Conservation (phyloP, 805 yeast genomes). For the Wickerhamomyces subpelliculosus region DNA sequence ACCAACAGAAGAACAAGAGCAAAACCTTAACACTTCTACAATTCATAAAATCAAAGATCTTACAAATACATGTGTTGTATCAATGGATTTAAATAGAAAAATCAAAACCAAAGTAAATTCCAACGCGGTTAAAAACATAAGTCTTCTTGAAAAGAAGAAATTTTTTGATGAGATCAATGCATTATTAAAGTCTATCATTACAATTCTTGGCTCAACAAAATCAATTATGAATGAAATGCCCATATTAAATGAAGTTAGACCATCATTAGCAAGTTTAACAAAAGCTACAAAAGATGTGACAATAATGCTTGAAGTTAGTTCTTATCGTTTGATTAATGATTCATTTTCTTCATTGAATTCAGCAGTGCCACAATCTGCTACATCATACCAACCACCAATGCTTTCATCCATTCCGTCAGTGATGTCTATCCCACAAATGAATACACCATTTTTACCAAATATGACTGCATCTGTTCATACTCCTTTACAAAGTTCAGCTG, state of each 20-base stretch:
- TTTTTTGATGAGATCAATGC: constrained; percentile 84
- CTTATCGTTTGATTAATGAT: constrained; percentile 32
- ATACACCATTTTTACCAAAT: constrained; percentile 14
- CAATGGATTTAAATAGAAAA: constrained; percentile 75
- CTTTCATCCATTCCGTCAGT: constrained; percentile 22
- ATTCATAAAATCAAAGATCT: constrained; percentile 69
- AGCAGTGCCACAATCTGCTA: constrained; percentile 12
- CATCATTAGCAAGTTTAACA: constrained; percentile 74
- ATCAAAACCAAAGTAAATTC: constrained; percentile 42
- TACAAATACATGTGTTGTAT: constrained; percentile 66
- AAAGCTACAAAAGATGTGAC: constrained; percentile 90
- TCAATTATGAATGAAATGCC: constrained; percentile 78
- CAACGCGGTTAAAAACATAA: constrained; percentile 29
- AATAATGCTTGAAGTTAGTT: constrained; percentile 65
- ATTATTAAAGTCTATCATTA: constrained; percentile 76
- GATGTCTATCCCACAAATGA: constrained; percentile 24
- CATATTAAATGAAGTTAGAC: constrained; percentile 68
- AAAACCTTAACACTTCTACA: constrained; percentile 28
- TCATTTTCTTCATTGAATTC: constrained; percentile 6
- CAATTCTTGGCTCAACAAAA: constrained; percentile 78
- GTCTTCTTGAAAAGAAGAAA: constrained; percentile 44
- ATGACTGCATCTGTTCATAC: constrained; percentile 5
- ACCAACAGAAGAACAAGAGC: constrained; percentile 27
- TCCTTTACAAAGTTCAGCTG: constrained; percentile 1
- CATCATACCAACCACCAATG: constrained; percentile 14